Evolutionary conservation across 2,329 filamentous ascomycete genomes (phyloP), one percentile per base, ranked within the genome.

Genomic region (Diaporthe vaccinii): DNA sequence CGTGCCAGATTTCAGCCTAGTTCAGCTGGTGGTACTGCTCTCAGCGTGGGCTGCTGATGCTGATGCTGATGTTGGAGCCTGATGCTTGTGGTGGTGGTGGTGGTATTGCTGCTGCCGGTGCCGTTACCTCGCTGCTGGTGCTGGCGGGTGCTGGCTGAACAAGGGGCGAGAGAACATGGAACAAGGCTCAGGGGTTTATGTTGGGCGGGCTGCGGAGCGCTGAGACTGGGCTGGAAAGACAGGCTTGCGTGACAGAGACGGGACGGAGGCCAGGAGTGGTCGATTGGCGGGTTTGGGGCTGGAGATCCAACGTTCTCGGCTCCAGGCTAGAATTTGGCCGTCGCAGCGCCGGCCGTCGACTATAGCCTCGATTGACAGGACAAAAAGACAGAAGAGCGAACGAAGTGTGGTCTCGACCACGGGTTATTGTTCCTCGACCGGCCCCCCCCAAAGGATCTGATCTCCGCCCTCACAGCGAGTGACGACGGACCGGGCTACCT

Each of bases 121-220:
- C 28, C 6, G 53, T 57, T 17, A 3, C 25, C 53, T 31, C 10
- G 34, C 31, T 62, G 34, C 31, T 62, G 39, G 7, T 46, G 59
- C 59, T 46, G 59, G 57, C 9, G 22, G 25, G 36, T 34, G 34
- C 22, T 59, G 15, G 59, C 59, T 65, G 69, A n/a, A 65, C 58
- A 61, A 73, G 71, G 58, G 71, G 41, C 61, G 41, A 28, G 61
- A 67, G 58, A 15, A 44, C 31, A 55, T 57, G 71, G 71, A 57
- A 73, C 71, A 73, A 55, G 71, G 58, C 71, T 65, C 71, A 73
- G 71, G 71, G 71, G 71, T 55, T 65, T 65, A 14, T 41, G 55
- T 22, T 51, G 44, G 57, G 57, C 44, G 41, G 31, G 70, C 44
- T 73, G 58, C 22, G 49, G 39, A 57, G 58, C 34, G 34, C 36